Conservation (phyloP, 2,329 filamentous ascomycete genomes). For the Keithomyces neogunnii region DNA sequence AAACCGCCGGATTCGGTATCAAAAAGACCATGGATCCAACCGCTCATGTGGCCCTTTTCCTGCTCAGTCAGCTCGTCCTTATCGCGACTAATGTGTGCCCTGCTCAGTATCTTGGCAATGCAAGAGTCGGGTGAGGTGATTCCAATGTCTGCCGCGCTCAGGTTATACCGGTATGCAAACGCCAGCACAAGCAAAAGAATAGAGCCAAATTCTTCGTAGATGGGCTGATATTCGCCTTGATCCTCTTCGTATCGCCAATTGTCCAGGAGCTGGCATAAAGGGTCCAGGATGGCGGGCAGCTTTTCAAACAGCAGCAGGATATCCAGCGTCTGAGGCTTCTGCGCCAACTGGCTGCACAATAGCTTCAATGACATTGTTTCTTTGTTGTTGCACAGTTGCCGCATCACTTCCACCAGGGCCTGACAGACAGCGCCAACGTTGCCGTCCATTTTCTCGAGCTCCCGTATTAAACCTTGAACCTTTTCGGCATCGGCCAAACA, state of each 20-base stretch:
- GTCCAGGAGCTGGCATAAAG: conserved; percentile 67
- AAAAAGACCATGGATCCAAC: conserved; percentile 73
- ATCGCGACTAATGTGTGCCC: conserved; percentile 47
- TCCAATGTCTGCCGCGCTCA: conserved; percentile 57
- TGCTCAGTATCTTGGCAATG: conserved; percentile 55
- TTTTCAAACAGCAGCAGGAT: conserved; percentile 69
- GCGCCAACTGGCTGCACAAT: conserved; percentile 64
- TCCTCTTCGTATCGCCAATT: conserved; percentile 77
- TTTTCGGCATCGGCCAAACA: conserved; percentile 70
- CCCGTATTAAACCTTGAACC: conserved; percentile 66
- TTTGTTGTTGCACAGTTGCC: conserved; percentile 60
- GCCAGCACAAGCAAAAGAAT: conserved; percentile 66
- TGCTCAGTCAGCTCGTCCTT: conserved; percentile 53
- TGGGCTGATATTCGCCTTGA: conserved; percentile 74
- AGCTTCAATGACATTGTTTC: conserved; percentile 75
- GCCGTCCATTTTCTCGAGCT: conserved; percentile 83
- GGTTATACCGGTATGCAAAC: conserved; percentile 66
- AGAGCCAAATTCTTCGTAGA: conserved; percentile 79
- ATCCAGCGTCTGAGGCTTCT: conserved; percentile 63
- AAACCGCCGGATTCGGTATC: conserved; percentile 65
- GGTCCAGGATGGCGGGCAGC: conserved; percentile 59
- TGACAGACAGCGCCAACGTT: conserved; percentile 81
- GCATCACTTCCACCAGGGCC: conserved; percentile 65
- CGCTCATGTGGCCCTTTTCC: conserved; percentile 57
- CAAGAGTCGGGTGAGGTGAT: conserved; percentile 53